Conservation (phyloP, 805 yeast genomes). For the Yamadazyma kitorensis region DNA sequence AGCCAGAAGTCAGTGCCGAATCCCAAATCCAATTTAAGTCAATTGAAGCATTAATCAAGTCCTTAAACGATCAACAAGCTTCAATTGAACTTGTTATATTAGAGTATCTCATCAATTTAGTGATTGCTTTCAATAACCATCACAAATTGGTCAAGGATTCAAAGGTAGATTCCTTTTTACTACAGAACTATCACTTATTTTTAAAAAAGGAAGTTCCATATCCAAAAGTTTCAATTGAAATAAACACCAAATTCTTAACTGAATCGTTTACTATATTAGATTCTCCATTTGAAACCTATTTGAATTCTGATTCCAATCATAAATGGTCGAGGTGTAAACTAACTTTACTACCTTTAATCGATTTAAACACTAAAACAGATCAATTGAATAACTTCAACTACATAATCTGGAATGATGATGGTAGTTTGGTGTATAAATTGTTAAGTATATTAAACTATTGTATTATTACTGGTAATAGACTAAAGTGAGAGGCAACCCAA, state of each 20-base stretch:
- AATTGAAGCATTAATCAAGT: not conserved
- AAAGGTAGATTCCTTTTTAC: slow-evolving; percentile 14
- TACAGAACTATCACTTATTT: slow-evolving; percentile 11
- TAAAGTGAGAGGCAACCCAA: not conserved
- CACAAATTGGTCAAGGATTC: too few relatives aligned
- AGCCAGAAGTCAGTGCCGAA: too few relatives aligned
- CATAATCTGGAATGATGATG: slow-evolving; percentile 12
- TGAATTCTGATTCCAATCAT: slow-evolving; percentile 30
- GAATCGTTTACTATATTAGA: slow-evolving; percentile 26
- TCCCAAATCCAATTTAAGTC: not conserved
- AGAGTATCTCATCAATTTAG: slow-evolving; percentile 18
- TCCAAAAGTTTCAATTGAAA: slow-evolving; percentile 18
- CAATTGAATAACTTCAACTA: slow-evolving; percentile 31
- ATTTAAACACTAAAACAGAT: slow-evolving; percentile 29
- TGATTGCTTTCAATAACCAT: slow-evolving; percentile 11
- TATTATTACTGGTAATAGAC: slow-evolving; percentile 34
- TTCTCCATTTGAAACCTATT: slow-evolving; percentile 16
- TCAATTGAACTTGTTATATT: slow-evolving; percentile 15
- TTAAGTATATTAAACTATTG: slow-evolving; percentile 29
- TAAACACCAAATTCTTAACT: slow-evolving; percentile 28
- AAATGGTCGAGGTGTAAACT: slow-evolving; percentile 37
- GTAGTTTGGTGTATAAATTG: slow-evolving; percentile 15
- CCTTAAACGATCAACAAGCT: slow-evolving; percentile 13
- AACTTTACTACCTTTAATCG: slow-evolving; percentile 35
- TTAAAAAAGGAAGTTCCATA: slow-evolving; percentile 8